Percentiles rank a stretch among this genome's conserved stretches.
Evolutionary conservation across 208 protist species (phyloP).

Genomic region (Trypanosoma cruzi): DNA sequence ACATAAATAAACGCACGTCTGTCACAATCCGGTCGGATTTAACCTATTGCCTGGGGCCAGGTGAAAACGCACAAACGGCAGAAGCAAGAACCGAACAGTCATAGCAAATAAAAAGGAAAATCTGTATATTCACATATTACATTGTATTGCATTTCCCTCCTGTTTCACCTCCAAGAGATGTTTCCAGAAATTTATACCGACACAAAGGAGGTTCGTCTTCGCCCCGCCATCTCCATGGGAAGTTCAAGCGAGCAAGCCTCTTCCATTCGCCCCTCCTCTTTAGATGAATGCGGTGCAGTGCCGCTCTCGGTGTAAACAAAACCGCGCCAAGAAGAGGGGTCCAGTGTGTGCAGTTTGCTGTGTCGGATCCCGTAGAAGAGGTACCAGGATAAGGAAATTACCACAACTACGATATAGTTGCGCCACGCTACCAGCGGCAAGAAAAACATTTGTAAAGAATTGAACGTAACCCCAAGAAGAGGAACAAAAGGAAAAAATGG

Average conservation of each 20-base stretch:
- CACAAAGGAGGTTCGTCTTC: background rate
- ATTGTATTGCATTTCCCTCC: background rate
- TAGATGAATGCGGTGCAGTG: background rate
- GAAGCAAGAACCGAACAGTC: background rate
- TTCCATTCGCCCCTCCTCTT: constrained; percentile 16
- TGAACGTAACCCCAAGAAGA: constrained; percentile 25
- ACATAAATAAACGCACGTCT: background rate
- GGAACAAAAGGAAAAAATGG: constrained; percentile 34
- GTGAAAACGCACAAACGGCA: too few relatives aligned
- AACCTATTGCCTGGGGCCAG: too few relatives aligned
- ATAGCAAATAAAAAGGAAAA: constrained; percentile 4
- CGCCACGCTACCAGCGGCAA: constrained; percentile 31
- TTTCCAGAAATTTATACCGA: background rate
- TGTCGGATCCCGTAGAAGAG: constrained; percentile 27
- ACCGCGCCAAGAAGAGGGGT: background rate
- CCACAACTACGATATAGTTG: constrained; percentile 30
- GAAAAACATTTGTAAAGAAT: constrained; percentile 31
- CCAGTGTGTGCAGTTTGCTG: background rate
- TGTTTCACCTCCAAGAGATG: background rate
- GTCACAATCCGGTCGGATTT: too few relatives aligned
- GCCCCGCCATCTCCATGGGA: background rate
- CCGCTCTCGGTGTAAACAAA: background rate
- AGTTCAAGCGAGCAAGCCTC: constrained; percentile 9
- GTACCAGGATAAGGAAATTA: constrained; percentile 27
- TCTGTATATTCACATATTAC: background rate